A percentile compares a stretch with the other conserved stretches of the same genome.
Conservation (phyloP, 2,329 filamentous ascomycete genomes). For the Aureobasidium namibiae region DNA sequence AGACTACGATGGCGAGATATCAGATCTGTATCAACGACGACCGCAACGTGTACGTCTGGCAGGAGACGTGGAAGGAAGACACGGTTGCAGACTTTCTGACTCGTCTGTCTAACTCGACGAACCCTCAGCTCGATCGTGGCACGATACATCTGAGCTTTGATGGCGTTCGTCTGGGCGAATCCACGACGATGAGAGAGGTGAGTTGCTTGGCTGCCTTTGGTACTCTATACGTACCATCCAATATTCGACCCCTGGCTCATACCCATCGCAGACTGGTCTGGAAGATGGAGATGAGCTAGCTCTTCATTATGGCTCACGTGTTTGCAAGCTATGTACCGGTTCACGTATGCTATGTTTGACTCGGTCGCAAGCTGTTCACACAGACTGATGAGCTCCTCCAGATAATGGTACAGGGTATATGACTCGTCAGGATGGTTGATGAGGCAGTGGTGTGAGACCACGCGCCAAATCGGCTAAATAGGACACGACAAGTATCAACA, state of each 20-base stretch:
- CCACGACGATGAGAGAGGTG: conserved; percentile 3
- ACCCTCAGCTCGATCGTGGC: background rate
- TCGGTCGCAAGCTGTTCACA: no score
- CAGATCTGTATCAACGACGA: conserved; percentile 5
- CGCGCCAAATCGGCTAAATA: no score
- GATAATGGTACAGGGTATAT: conserved; percentile 11
- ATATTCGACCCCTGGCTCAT: background rate
- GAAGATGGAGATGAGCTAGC: conserved; percentile 6
- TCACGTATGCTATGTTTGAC: background rate
- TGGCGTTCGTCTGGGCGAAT: conserved; percentile 8
- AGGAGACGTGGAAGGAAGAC: conserved; percentile 9
- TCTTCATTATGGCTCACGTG: background rate
- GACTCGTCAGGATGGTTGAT: conserved; percentile 7
- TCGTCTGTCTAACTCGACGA: background rate
- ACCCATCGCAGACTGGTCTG: background rate
- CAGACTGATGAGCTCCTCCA: background rate
- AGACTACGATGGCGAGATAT: background rate
- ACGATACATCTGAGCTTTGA: conserved; percentile 11
- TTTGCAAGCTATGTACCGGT: background rate
- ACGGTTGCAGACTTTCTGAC: conserved; percentile 1
- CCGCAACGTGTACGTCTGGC: background rate
- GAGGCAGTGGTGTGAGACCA: no score
- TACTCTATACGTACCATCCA: background rate
- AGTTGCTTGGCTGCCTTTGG: background rate
- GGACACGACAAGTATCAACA: no score